Conservation (phyloP, 2,329 filamentous ascomycete genomes). For the Stylonectria norvegica region DNA sequence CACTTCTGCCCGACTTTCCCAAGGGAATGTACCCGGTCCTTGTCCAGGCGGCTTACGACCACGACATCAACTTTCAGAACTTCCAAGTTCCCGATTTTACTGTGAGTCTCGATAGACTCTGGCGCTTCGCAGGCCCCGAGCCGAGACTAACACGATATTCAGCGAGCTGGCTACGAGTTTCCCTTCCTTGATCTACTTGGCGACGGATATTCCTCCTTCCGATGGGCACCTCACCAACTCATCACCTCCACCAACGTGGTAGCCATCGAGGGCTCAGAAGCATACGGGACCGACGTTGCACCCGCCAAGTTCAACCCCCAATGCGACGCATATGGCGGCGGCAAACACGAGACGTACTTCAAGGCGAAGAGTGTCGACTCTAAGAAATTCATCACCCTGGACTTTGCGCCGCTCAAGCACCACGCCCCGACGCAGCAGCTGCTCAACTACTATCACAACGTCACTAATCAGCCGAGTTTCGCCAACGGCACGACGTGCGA, state of each 20-base stretch:
- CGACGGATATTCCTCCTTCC: slow-evolving; percentile 50
- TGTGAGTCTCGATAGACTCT: neutral
- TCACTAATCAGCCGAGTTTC: slow-evolving; percentile 54
- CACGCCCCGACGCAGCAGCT: slow-evolving; percentile 27
- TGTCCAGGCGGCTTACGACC: slow-evolving; percentile 48
- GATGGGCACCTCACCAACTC: slow-evolving; percentile 46
- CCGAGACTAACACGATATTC: neutral
- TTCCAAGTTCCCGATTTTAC: neutral
- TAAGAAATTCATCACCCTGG: slow-evolving; percentile 17
- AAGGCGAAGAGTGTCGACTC: slow-evolving; percentile 17
- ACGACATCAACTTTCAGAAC: slow-evolving; percentile 41
- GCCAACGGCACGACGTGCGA: slow-evolving; percentile 39
- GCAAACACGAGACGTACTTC: slow-evolving; percentile 9
- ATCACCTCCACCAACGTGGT: slow-evolving; percentile 40
- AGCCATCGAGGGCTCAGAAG: slow-evolving; percentile 42
- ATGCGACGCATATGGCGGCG: slow-evolving; percentile 45
- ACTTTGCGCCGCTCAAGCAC: slow-evolving; percentile 1
- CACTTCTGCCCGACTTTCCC: slow-evolving; percentile 47
- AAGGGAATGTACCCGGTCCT: slow-evolving; percentile 51
- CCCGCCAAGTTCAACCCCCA: slow-evolving; percentile 43
- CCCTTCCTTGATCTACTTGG: slow-evolving; percentile 53
- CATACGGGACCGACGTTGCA: slow-evolving; percentile 44
- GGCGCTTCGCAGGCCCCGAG: no score
- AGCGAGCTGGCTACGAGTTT: slow-evolving; percentile 52
- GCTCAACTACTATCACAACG: slow-evolving; percentile 44